phyloP scores from a whole-genome alignment of 441 rosid genomes.

The Adansonia rubrostipa region DNA sequence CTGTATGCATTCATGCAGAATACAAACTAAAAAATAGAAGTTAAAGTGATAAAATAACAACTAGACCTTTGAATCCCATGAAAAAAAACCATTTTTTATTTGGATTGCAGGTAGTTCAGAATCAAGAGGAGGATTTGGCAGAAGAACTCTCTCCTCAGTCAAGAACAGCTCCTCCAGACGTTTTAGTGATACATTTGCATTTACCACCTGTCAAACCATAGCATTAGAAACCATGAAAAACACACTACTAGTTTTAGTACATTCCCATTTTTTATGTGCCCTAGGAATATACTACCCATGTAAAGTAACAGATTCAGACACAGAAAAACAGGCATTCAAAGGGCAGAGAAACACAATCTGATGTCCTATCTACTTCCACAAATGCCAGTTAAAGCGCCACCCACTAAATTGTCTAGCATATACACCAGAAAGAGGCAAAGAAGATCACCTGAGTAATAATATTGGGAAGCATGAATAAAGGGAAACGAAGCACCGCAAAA shows the following conservation, averaged over 20 bases:
- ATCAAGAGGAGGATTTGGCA: slow-evolving; percentile 90
- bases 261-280: slow-evolving; percentile 9
- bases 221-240: slow-evolving; percentile 28
- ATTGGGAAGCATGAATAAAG: slow-evolving; percentile 94
- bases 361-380: slow-evolving; percentile 7
- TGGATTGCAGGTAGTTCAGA: slow-evolving; percentile 78
- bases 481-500: slow-evolving; percentile 96
- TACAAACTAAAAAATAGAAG: not conserved
- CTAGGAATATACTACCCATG: not conserved
- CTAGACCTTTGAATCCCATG: slow-evolving; percentile 95
- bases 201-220: slow-evolving; percentile 66
- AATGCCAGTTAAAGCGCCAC: slow-evolving; percentile 5
- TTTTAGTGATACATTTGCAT: slow-evolving; percentile 90
- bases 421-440: slow-evolving; percentile 19
- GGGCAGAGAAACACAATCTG: slow-evolving; percentile 13
- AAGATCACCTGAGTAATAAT: slow-evolving; percentile 85
- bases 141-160: slow-evolving; percentile 89
- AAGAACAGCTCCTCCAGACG: slow-evolving; percentile 94
- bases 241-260: not conserved
- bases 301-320: not conserved
- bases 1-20: not conserved
- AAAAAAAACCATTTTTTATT: slow-evolving; percentile 84
- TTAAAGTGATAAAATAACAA: slow-evolving; percentile 12
- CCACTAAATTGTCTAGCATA: slow-evolving; percentile 8
- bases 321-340: slow-evolving; percentile 4